Percentiles rank a stretch among this genome's conserved stretches.
These are phyloP conservation scores for Botrytis aclada DNA, from an alignment of 2,329 filamentous ascomycete genomes.

Conservation along the genomic window DNA sequence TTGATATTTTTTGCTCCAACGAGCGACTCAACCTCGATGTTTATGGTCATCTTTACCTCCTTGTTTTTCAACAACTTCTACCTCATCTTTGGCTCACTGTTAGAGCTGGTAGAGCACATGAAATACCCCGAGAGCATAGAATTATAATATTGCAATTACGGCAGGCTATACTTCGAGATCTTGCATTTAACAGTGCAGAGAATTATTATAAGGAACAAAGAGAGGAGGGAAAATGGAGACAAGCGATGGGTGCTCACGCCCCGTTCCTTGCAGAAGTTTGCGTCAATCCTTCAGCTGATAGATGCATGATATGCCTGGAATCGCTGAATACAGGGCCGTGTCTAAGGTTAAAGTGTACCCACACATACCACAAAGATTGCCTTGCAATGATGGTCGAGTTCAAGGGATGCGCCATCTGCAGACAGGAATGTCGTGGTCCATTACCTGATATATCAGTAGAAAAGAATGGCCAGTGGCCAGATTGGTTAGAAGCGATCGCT, in stretches of 20 bases:
- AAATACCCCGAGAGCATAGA: not conserved
- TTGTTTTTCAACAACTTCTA: not conserved
- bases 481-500: not conserved
- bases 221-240: not conserved
- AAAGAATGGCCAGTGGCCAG: not conserved
- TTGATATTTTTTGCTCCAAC: not conserved
- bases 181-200: not conserved
- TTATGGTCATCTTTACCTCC: not conserved
- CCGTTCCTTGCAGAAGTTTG: not conserved
- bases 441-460: not conserved
- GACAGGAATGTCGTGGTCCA: not conserved
- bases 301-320: not conserved
- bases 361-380: not conserved
- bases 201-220: fast-evolving
- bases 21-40: not conserved
- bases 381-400: not conserved
- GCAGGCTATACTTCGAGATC: not conserved
- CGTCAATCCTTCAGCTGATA: not conserved
- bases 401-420: not conserved
- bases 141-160: not conserved
- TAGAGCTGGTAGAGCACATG: not conserved
- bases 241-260: not conserved
- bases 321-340: not conserved
- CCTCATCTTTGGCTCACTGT: not conserved
- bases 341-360: not conserved